Percentiles rank a stretch among this genome's conserved stretches.
Conservation (phyloP, 805 yeast genomes). For the Hanseniaspora hatyaiensis region DNA sequence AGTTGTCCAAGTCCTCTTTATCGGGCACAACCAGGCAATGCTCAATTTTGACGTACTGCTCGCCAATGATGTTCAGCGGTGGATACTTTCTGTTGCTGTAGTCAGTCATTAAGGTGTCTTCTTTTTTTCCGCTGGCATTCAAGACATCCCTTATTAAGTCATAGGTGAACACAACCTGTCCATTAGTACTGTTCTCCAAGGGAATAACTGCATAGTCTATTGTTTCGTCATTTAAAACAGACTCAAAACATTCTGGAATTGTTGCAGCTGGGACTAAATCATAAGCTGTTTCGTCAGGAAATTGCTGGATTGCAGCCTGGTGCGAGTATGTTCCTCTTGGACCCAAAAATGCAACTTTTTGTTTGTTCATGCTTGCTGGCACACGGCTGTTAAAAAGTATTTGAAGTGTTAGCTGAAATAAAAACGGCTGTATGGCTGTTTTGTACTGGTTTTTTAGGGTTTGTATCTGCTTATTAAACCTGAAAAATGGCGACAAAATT, state of each 20-base stretch:
- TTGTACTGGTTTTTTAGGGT: too few relatives aligned
- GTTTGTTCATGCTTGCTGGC: background rate
- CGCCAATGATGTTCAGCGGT: conserved; percentile 49
- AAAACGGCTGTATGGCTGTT: too few relatives aligned
- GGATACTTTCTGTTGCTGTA: conserved; percentile 24
- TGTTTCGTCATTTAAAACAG: conserved; percentile 32
- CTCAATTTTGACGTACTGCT: conserved; percentile 69
- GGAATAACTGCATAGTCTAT: conserved; percentile 76
- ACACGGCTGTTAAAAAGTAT: too few relatives aligned
- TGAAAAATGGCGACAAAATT: too few relatives aligned
- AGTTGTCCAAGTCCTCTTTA: background rate
- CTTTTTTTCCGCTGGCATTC: conserved; percentile 17
- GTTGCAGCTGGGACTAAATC: conserved; percentile 26
- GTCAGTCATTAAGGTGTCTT: background rate
- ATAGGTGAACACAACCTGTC: conserved; percentile 77
- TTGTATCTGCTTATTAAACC: too few relatives aligned
- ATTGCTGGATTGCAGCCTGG: conserved; percentile 57
- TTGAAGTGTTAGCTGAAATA: too few relatives aligned
- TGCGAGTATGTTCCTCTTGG: conserved; percentile 91
- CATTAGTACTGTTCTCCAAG: conserved; percentile 88
- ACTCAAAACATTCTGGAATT: conserved; percentile 54
- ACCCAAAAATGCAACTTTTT: conserved; percentile 64
- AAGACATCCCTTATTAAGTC: conserved; percentile 65
- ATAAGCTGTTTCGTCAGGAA: conserved; percentile 28
- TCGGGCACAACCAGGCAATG: conserved; percentile 48